These are phyloP conservation scores for Leishmania lainsoni DNA, from an alignment of 208 protist genomes.

Conservation along the genomic window DNA sequence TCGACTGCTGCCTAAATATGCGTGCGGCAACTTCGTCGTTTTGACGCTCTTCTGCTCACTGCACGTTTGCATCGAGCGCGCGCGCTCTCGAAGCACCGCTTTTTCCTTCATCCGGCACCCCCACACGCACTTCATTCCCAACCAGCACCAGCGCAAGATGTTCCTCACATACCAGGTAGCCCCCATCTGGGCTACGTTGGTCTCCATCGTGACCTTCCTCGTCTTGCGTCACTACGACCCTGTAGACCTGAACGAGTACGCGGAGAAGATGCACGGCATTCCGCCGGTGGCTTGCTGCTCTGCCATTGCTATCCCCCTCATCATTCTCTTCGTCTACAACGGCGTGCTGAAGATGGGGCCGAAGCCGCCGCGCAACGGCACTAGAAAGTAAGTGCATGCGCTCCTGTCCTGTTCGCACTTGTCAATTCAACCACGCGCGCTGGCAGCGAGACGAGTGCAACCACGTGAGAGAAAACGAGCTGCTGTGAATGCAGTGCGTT, in stretches of 20 bases:
- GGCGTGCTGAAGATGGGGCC: constrained; percentile 52
- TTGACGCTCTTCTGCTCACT: neutral
- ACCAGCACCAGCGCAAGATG: constrained; percentile 33
- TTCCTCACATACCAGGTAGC: constrained; percentile 72
- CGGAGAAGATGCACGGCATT: constrained; percentile 61
- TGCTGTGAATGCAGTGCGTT: neutral
- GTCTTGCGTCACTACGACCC: constrained; percentile 61
- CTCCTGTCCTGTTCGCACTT: neutral
- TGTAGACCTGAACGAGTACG: constrained; percentile 58
- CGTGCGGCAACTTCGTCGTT: neutral
- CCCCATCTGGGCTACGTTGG: constrained; percentile 53
- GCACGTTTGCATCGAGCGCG: neutral
- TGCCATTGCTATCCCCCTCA: constrained; percentile 46
- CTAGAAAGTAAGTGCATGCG: constrained; percentile 38
- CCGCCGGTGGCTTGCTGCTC: constrained; percentile 53
- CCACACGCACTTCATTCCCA: neutral
- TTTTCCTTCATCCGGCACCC: neutral
- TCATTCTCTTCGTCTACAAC: constrained; percentile 67
- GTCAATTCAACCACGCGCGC: neutral
- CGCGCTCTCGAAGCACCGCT: neutral
- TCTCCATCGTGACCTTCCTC: constrained; percentile 64
- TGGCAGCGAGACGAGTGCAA: neutral
- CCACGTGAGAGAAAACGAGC: neutral
- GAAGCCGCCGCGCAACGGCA: constrained; percentile 52
- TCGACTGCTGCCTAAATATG: neutral